Evolutionary conservation across 2,329 filamentous ascomycete genomes (phyloP), one percentile per base, ranked within the genome.

Genomic region (Cadophora sp.): DNA sequence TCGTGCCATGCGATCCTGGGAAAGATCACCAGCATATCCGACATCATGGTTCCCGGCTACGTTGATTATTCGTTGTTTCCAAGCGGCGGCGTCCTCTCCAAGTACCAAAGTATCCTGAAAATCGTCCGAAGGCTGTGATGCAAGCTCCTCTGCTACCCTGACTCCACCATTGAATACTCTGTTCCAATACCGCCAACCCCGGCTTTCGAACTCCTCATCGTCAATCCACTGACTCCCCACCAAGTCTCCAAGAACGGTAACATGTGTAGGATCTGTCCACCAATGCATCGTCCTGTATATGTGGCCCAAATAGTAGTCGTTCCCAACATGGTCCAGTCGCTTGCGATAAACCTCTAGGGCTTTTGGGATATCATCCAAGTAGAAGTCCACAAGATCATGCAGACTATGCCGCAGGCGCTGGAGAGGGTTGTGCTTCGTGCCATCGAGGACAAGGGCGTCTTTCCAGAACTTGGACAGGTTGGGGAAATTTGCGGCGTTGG

Each of bases 31-130:
- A 0, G 94, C 93, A 77, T 99, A 99, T 41, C 96, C 96, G 75
- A 99, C 90, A 78, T 99, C 96, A 77, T 99, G 96, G 76, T 99
- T 99, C 1, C 96, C 96, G 0, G 89, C 94, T 30, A 98, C 88
- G 73, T 97, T 96, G 77, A 99, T 93, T 70, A 97, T 84, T 64
- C 91, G 87, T 48, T 83, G 85, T n/a, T 83, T 80, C 96, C 96
- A 98, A 2, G 79, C 78, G 6, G 82, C 79, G 7, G 80, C 78
- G 66, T 86, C 83, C 56, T 78, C 77, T 39, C 79, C 78, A 6
- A 80, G 68, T 59, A 70, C 68, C 62, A 64, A 66, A 16, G 71
- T 67, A 62, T 67, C 56, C 24, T 75, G 67, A 39, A 81, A 80
- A 59, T 82, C 78, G 8, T 81, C 75, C 6, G 78, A 78, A 0